Conservation (phyloP, 257 asterid species). For the Rhazya stricta region DNA sequence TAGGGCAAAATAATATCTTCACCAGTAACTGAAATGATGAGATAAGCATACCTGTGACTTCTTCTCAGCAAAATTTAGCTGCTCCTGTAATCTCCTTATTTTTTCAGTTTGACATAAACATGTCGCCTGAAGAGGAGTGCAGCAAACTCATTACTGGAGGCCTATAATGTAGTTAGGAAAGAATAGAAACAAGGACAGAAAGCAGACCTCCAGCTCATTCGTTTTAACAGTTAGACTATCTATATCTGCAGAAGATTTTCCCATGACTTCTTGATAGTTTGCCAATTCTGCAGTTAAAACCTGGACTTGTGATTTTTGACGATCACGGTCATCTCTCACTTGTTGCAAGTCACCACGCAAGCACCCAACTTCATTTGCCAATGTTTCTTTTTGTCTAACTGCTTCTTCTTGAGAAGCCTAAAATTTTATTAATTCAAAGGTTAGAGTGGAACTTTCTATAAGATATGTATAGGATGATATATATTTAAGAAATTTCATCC, state of each 20-base stretch:
- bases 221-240: constrained; percentile 46
- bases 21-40: not conserved
- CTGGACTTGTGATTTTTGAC: constrained; percentile 50
- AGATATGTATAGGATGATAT: not conserved
- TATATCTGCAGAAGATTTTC: constrained; percentile 49
- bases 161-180: not conserved
- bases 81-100: constrained; percentile 60
- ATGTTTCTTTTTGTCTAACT: constrained; percentile 61
- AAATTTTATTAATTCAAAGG: not conserved
- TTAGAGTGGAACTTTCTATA: not conserved
- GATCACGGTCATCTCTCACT: constrained; percentile 82
- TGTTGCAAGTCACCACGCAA: constrained; percentile 70
- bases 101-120: constrained; percentile 63
- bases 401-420: constrained; percentile 75
- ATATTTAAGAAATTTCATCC: not conserved
- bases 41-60: constrained; percentile 51
- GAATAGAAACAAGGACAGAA: not conserved
- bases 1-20: not conserved
- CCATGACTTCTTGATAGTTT: constrained; percentile 57
- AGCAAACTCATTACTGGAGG: constrained; percentile 10
- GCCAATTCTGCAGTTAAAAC: constrained; percentile 49
- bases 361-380: constrained; percentile 61
- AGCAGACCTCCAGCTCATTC: constrained; percentile 61
- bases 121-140: constrained; percentile 43
- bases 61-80: constrained; percentile 59